Conservation (phyloP, 345 rosid genomes). For the Citrus unshiu region DNA sequence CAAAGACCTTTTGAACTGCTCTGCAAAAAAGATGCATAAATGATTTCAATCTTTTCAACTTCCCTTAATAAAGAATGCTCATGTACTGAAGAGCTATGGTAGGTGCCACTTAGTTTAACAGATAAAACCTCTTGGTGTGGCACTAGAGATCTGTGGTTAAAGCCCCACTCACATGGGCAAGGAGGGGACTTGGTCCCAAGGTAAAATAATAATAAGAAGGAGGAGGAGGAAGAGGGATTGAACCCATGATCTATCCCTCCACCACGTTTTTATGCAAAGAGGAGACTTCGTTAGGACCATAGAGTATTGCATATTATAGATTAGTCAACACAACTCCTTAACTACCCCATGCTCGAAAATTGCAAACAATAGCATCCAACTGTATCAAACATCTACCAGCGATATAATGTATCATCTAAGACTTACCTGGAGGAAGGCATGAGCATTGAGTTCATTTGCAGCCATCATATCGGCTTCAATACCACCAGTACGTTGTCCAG, state of each 20-base stretch:
- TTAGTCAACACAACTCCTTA: conserved; percentile 4
- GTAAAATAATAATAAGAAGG: background rate
- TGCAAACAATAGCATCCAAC: background rate
- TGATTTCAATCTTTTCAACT: background rate
- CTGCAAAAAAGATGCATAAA: conserved; percentile 35
- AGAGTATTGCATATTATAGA: background rate
- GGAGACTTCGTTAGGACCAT: background rate
- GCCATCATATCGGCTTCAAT: conserved; percentile 97
- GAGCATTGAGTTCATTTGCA: conserved; percentile 85
- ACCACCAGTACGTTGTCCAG: conserved; percentile 78
- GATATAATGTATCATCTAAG: background rate
- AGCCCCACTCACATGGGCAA: background rate
- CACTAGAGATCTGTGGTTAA: background rate
- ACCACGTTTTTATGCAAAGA: background rate
- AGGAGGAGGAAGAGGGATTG: background rate
- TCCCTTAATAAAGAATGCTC: background rate
- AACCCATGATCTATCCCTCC: background rate
- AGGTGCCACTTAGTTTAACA: no score
- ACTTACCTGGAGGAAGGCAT: conserved; percentile 83
- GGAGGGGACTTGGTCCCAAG: background rate
- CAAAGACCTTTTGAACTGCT: conserved; percentile 52
- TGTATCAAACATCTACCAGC: background rate
- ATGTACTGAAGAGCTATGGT: no score
- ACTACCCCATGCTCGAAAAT: background rate
- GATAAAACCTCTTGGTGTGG: background rate